Percentiles rank a stretch among this genome's conserved stretches.
Evolutionary conservation across 1,284 basidiomycete genomes (phyloP).

Genomic region (Cystobasidium sp.): DNA sequence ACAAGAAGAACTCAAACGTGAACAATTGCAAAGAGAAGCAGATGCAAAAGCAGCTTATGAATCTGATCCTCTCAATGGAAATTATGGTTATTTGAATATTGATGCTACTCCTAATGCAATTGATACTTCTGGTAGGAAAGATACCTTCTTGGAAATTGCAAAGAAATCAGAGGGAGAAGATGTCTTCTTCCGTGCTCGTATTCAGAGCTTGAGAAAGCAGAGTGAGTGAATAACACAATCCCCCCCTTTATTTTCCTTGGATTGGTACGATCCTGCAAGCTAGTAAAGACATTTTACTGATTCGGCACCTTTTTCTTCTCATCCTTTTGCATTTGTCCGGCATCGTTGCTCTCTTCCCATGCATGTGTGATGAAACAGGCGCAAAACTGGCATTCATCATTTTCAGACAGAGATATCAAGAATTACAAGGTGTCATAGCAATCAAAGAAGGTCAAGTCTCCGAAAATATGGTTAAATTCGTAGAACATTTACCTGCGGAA

Average conservation of each 20-base stretch:
- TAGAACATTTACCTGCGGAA: slow-evolving; percentile 78
- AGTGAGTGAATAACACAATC: no score
- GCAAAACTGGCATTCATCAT: slow-evolving; percentile 93
- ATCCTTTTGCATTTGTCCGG: no score
- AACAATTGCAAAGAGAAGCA: slow-evolving; percentile 33
- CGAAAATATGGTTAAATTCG: slow-evolving; percentile 98
- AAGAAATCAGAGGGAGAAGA: slow-evolving; percentile 73
- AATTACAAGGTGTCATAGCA: slow-evolving; percentile 82
- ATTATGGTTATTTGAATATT: slow-evolving; percentile 42
- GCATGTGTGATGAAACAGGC: slow-evolving; percentile 51
- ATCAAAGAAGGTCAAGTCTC: slow-evolving; percentile 83
- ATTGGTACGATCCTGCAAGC: background rate
- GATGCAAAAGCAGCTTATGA: slow-evolving; percentile 32
- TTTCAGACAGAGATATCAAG: slow-evolving; percentile 69
- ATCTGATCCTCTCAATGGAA: slow-evolving; percentile 29
- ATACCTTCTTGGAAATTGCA: slow-evolving; percentile 66
- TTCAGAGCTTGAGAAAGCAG: slow-evolving; percentile 88
- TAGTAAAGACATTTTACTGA: background rate
- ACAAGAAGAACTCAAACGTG: slow-evolving; percentile 19
- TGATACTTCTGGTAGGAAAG: slow-evolving; percentile 36
- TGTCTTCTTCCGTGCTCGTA: slow-evolving; percentile 85
- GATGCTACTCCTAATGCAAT: slow-evolving; percentile 42
- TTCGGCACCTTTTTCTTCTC: no score
- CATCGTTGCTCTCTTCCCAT: background rate
- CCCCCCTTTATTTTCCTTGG: background rate